Percentiles rank a stretch among this genome's conserved stretches.
Evolutionary conservation across 1,284 basidiomycete genomes (phyloP).

Genomic region (Rhodotorula sp.): DNA sequence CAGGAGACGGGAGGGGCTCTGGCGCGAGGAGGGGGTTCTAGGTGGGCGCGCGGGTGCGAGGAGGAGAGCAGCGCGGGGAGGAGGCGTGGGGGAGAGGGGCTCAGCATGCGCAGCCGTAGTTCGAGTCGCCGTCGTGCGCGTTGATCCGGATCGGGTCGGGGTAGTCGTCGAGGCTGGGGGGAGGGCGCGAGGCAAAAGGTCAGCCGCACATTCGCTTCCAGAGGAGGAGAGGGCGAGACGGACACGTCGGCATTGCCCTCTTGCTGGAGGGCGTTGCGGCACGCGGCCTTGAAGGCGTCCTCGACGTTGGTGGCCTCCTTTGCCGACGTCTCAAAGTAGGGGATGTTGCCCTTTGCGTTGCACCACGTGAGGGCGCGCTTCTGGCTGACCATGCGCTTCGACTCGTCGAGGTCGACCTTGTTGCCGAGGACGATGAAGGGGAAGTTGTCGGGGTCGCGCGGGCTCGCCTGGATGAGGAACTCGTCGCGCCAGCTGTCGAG

Average conservation of each 20-base stretch:
- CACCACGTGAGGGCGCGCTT: slow-evolving; percentile 99
- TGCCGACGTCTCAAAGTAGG: slow-evolving; percentile 99
- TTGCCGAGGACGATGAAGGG: slow-evolving; percentile 98
- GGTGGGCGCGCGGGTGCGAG: neutral
- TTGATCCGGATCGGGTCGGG: slow-evolving; percentile 94
- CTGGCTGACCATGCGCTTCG: slow-evolving; percentile 97
- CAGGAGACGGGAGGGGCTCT: no score
- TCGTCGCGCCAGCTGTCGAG: slow-evolving; percentile 97
- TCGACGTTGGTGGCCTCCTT: slow-evolving; percentile 99
- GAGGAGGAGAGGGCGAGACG: no score
- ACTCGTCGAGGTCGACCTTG: slow-evolving; percentile 99
- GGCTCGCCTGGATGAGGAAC: slow-evolving; percentile 79
- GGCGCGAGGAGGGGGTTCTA: neutral
- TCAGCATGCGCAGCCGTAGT: slow-evolving; percentile 39
- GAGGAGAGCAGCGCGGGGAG: neutral
- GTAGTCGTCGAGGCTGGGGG: slow-evolving; percentile 87
- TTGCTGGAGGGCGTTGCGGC: slow-evolving; percentile 96
- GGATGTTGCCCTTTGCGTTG: slow-evolving; percentile 98
- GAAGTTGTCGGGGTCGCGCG: slow-evolving; percentile 98
- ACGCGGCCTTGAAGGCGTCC: slow-evolving; percentile 99
- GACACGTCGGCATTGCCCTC: slow-evolving; percentile 94
- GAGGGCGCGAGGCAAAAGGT: no score
- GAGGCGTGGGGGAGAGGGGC: neutral
- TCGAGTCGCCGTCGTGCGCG: slow-evolving; percentile 33
- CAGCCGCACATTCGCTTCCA: neutral